Base-by-base conservation (phyloP, 1,139 yeast species). In the Meyerozyma athensensis region DNA sequence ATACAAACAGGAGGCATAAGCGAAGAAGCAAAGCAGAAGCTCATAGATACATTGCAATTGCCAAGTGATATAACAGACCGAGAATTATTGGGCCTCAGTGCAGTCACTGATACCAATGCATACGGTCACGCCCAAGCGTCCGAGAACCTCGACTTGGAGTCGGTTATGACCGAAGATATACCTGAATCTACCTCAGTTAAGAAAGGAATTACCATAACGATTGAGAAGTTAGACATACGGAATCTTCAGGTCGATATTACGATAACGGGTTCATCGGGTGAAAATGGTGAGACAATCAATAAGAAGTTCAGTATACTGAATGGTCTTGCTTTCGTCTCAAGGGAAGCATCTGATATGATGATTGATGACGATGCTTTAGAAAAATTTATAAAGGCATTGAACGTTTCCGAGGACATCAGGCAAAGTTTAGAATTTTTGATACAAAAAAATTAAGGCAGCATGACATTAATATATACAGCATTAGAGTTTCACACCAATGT, bases 401-500 rank as follows among this genome's bases (percentile, higher is more conserved):
- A 59, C 19, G 22, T 60, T 4, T 58, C 68, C 2, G 74, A 68
- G 45, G 66, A 66, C 44, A 38, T 68, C 2, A 39, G 50, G 13
- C 43, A 49, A 36, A 47, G 58, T 18, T 43, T 56, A 28, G 39
- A 44, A 21, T 42, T 39, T 40, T 42, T 46, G 19, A 38, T 37
- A 32, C n/a, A 26, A 14, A 23, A 26, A 22, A 18, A 22, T 17
- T 16, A 20, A 17, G 9, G 19, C 26, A 10, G 12, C 16, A 21
- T 12, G 13, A 10, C n/a, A 30, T 36, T 19, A 10, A 36, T 40
- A 40, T 40, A 19, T 40, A 40, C 39, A 36, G 12, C 22, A 19
- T 33, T 55, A 70, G 39, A 86, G 72, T 65, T 92, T 92, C 43
- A 92, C 87, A 50, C 98, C 99, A 59, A 90, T 81, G 57, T 92